Percentiles rank a stretch among this genome's conserved stretches.
Conservation (phyloP, 2,329 filamentous ascomycete genomes). For the Sporothrix euskadiensis region DNA sequence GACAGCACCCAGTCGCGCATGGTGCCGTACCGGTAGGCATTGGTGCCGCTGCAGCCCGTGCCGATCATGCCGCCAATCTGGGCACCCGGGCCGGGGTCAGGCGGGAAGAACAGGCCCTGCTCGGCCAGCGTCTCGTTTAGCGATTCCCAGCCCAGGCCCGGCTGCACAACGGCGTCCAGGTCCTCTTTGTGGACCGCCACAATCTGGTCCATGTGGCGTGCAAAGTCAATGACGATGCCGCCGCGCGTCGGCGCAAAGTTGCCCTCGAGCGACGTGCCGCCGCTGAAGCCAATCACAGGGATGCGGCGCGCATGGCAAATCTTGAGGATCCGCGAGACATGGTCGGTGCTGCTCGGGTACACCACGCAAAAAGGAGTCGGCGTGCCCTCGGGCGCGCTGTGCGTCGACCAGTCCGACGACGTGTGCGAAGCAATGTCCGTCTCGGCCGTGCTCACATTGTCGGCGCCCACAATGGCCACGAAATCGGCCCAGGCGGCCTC, state of each 20-base stretch:
- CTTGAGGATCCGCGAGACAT: slow-evolving; percentile 86
- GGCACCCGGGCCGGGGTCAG: slow-evolving; percentile 85
- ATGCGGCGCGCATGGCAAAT: slow-evolving; percentile 78
- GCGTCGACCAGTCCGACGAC: slow-evolving; percentile 64
- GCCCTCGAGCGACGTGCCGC: slow-evolving; percentile 86
- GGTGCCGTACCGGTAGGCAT: slow-evolving; percentile 88
- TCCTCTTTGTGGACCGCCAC: slow-evolving; percentile 74
- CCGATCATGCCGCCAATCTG: slow-evolving; percentile 90
- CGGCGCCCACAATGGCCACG: slow-evolving; percentile 61
- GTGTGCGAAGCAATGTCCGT: slow-evolving; percentile 59
- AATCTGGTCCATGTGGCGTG: slow-evolving; percentile 81
- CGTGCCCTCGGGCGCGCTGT: slow-evolving; percentile 45
- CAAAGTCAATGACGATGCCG: slow-evolving; percentile 77
- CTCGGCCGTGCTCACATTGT: slow-evolving; percentile 62
- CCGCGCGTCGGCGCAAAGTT: slow-evolving; percentile 81
- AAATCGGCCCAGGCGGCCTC: slow-evolving; percentile 72
- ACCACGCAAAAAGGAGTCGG: slow-evolving; percentile 69
- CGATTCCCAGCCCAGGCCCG: slow-evolving; percentile 81
- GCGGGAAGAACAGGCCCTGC: slow-evolving; percentile 84
- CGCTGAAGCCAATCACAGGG: slow-evolving; percentile 83
- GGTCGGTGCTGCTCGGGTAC: slow-evolving; percentile 74
- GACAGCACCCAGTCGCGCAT: slow-evolving; percentile 93
- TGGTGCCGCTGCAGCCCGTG: slow-evolving; percentile 74
- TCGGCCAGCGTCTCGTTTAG: slow-evolving; percentile 75
- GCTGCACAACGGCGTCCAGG: slow-evolving; percentile 74